Conservation (phyloP, 805 yeast species). For the Blastobotrys mokoenaii region DNA sequence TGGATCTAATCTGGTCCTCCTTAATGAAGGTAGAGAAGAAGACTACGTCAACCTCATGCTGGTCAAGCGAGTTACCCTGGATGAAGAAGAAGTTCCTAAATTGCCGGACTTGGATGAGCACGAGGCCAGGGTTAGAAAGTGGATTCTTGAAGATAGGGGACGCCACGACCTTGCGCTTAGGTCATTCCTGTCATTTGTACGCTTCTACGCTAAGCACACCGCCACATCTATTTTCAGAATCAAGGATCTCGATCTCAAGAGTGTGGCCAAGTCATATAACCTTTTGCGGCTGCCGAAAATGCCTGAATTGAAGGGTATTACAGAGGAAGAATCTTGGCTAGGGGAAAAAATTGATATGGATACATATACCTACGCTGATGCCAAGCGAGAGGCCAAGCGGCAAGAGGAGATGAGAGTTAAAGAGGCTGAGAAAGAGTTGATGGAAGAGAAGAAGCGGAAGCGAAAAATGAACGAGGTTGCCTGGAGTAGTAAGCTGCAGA, state of each 20-base stretch:
- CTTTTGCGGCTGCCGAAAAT: conserved; percentile 78
- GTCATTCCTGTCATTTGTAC: conserved; percentile 74
- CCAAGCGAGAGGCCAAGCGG: conserved; percentile 54
- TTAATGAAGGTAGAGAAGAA: conserved; percentile 69
- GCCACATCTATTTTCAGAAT: conserved; percentile 83
- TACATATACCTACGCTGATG: conserved; percentile 53
- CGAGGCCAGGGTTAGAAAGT: conserved; percentile 31
- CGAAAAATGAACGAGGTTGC: conserved; percentile 39
- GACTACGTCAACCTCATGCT: conserved; percentile 73
- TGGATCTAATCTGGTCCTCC: conserved; percentile 71
- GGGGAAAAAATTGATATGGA: conserved; percentile 59
- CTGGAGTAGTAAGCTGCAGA: conserved; percentile 68
- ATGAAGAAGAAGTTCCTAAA: conserved; percentile 23
- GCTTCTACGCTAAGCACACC: conserved; percentile 79
- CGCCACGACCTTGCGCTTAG: conserved; percentile 74
- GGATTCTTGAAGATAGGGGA: conserved; percentile 66
- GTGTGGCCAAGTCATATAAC: conserved; percentile 70
- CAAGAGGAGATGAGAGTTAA: conserved; percentile 45
- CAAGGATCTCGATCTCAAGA: conserved; percentile 59
- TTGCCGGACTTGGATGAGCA: background rate
- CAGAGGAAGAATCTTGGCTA: conserved; percentile 66
- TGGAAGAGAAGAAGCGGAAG: conserved; percentile 24
- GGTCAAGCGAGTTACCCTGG: conserved; percentile 55
- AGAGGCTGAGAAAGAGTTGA: conserved; percentile 16
- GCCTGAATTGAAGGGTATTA: conserved; percentile 73